Base-by-base conservation (phyloP, 257 asterid genomes). In the Ballota nigra region DNA sequence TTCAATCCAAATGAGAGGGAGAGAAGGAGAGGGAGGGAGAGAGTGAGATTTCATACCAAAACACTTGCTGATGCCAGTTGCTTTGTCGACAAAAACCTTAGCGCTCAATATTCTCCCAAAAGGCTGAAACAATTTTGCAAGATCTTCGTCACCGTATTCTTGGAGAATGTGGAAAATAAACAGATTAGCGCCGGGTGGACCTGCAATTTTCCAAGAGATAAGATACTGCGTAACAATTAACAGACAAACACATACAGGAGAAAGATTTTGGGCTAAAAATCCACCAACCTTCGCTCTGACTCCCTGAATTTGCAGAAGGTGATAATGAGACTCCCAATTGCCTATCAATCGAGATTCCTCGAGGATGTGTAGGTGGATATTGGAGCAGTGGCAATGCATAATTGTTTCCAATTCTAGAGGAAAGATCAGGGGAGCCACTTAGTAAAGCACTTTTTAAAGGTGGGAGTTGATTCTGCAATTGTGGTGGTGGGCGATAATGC, bases 141-240 rank as follows among this genome's bases (percentile, higher is more conserved):
- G 99, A 79, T 95, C 97, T 20, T 82, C 86, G 43, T 95, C 99
- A 13, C 96, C 96, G 58, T 80, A 95, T 76, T 92, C 96, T 87
- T 89, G 98, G 63, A 97, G 99, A 70, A 95, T 92, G 83, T 95
- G 97, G 87, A 85, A 95, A 62, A 95, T 92, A 80, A 95, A 95
- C 64, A 95, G 80, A 83, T 95, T 95, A 65, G 98, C 93, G 66
- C 99, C 97, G 6, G 89, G 88, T 38, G 99, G 99, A 77, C 99
- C 99, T 95, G 97, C 60, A 76, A 40, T 33, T 49, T 31, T 16
- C 29, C 43, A 58, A 33, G 66, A 12, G 15, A 61, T 76, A 33
- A 78, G 83, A 60, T 29, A 70, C 33, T 63, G 61, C 76, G 22
- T 34, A 36, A 7, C 4, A 3, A 10, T 1, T 10, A 15, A n/a